Base-by-base conservation (phyloP, 192 early-diverging fungal genomes). In the Rhizophagus sp. region DNA sequence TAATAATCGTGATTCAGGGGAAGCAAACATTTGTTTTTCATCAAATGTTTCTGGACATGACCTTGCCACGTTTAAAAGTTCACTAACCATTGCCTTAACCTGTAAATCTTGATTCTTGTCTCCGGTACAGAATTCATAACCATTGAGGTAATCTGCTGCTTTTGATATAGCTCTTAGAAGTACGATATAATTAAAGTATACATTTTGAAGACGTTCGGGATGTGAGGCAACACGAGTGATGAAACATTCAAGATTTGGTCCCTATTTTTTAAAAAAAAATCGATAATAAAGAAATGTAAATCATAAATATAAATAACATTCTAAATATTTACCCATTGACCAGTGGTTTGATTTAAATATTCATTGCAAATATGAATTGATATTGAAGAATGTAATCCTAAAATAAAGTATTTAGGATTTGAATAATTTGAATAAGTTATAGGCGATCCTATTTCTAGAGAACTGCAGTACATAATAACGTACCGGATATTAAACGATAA, bases 351-450 rank as follows among this genome's bases (percentile, higher is more conserved):
- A 81, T 99, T 92, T 78, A 97, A 91, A 84, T 91, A 97, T 81
- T 99, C 93, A 70, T 95, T 89, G 84, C 98, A 99, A 73, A 99
- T 97, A 84, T 99, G 97, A 10, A 96, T 95, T 1, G 98, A 99
- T 36, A 98, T 98, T 24, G 97, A 98, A 0, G 97, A 88, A 82
- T 99, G 98, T 36, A 99, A 89, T 11, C 98, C 85, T 86, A 47
- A n/a, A 57, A 22, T 61, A 19, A 67, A 81, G 49, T 11, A 44
- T 47, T 66, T 61, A 19, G 62, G 5, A 13, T 11, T 49, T 25
- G 11, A 47, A 47, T 47, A 47, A 13, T 11, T 49, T 25, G 11
- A 47, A 47, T 47, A 47, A 47, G 6, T 41, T 41, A 41, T 41
- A 5, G 7, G 39, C 7, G 39, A 47, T 11, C 44, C 41, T 44